Base-by-base conservation (phyloP, 768 basidiomycete genomes). In the Lactarius psammicola region DNA sequence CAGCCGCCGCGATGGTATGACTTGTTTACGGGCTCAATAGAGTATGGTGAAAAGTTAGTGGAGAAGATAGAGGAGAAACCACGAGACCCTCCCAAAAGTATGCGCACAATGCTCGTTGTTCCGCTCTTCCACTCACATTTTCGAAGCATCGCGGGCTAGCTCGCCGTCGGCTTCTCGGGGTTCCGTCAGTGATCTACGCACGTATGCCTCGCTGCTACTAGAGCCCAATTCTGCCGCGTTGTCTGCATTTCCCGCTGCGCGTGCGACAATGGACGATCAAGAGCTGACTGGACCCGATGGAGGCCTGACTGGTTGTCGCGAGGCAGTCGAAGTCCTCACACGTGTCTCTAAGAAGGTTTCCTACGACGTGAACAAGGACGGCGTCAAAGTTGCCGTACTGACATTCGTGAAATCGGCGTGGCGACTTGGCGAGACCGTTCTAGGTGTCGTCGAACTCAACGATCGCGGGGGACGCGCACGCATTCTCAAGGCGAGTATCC, bases 311-410 rank as follows among this genome's bases (percentile, higher is more conserved):
- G 87, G 87, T 4, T 92, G 87, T 74, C 80, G 93, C 55, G 89
- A 95, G 74, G 92, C 94, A 0, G 94, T 96, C 15, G 94, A 98
- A 79, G 87, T 95, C 59, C 77, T 97, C 65, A 95, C 94, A 20
- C 78, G 95, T 62, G 92, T 92, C 75, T 86, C 92, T 2, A 92
- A 88, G 76, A 97, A 96, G 80, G 94, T 89, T 44, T 95, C 94
- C 0, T 98, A 94, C 76, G 95, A 98, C 77, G 94, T 98, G 62
- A 91, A 88, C 73, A 97, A 98, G 79, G 93, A 96, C 40, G 94
- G 91, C 0, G 84, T 90, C 42, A 86, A 87, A 49, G 94, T 98
- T 64, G 95, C 96, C 7, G 87, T 92, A 42, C 76, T 99, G 17
- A 97, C 95, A 0, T 92, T 99, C 69, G 87, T 91, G 30, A 98